Evolutionary conservation across 257 asterid genomes (phyloP).

Genomic region (Scutellaria galericulata): DNA sequence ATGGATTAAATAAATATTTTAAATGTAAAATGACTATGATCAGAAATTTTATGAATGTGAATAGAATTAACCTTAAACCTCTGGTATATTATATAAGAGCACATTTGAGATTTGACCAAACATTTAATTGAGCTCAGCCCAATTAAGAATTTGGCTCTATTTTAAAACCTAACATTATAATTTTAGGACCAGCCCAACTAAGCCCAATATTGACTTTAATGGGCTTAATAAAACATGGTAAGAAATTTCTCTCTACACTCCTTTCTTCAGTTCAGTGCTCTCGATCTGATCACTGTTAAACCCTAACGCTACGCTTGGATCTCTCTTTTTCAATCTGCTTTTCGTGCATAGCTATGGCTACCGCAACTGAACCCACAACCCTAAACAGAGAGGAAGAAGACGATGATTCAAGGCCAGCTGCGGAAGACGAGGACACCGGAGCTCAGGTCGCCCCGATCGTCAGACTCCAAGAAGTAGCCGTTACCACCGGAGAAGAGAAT

Average conservation of each 20-base stretch:
- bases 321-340: slow-evolving; percentile 26
- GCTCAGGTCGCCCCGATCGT: slow-evolving; percentile 78
- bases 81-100: no score
- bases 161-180: no score
- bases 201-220: not conserved
- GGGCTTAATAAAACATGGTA: no score
- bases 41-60: no score
- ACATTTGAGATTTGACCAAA: no score
- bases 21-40: no score
- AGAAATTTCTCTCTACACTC: not conserved
- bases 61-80: no score
- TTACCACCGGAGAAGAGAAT: slow-evolving; percentile 79
- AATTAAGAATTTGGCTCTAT: no score
- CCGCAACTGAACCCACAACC: slow-evolving; percentile 41
- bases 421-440: slow-evolving; percentile 81
- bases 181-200: not conserved
- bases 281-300: slow-evolving; percentile 27
- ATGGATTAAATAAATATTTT: no score
- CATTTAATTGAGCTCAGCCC: not conserved
- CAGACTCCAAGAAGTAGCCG: slow-evolving; percentile 67
- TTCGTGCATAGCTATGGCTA: slow-evolving; percentile 46
- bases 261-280: not conserved
- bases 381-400: slow-evolving; percentile 51
- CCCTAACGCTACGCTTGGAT: slow-evolving; percentile 36
- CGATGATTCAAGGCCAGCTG: slow-evolving; percentile 43